Evolutionary conservation across 2,329 filamentous ascomycete species (phyloP).

Genomic region (Calonectria henricotiae): DNA sequence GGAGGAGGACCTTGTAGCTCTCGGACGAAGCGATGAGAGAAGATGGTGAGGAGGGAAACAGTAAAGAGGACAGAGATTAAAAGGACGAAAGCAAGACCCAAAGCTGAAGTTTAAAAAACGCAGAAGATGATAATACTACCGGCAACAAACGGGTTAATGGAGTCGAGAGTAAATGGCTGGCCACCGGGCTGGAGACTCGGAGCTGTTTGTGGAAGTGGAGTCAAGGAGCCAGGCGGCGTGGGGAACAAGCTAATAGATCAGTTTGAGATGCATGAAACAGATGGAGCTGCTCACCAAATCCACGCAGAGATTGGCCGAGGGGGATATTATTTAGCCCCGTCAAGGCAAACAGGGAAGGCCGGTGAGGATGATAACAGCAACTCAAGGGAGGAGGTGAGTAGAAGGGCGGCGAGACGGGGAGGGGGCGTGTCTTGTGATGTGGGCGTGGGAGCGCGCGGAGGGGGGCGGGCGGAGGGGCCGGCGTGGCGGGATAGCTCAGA

Average conservation of each 20-base stretch:
- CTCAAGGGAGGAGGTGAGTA: slow-evolving; percentile 2
- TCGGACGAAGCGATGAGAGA: background rate
- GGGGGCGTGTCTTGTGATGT: slow-evolving; percentile 34
- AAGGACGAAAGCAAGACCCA: slow-evolving; percentile 12
- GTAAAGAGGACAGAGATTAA: slow-evolving; percentile 1
- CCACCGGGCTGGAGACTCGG: slow-evolving; percentile 26
- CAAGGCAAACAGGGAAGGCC: slow-evolving; percentile 12
- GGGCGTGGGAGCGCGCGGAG: slow-evolving; percentile 33
- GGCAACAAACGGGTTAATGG: slow-evolving; percentile 26
- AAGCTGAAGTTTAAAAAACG: slow-evolving; percentile 12
- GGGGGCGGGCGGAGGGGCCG: background rate
- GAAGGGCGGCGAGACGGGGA: slow-evolving; percentile 6
- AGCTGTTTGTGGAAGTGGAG: slow-evolving; percentile 27
- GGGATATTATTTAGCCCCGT: slow-evolving; percentile 4
- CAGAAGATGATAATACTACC: slow-evolving; percentile 15
- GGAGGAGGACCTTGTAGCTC: slow-evolving; percentile 27
- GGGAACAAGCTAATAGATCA: slow-evolving; percentile 25
- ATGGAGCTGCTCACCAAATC: slow-evolving; percentile 18
- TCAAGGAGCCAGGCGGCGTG: slow-evolving; percentile 30
- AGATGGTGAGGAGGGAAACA: background rate
- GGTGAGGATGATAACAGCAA: background rate
- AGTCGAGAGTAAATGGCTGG: slow-evolving; percentile 22
- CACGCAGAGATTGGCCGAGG: slow-evolving; percentile 20
- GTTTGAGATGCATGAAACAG: slow-evolving; percentile 22
- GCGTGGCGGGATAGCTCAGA: slow-evolving; percentile 5